Evolutionary conservation across 495 filamentous ascomycete species (phyloP).

Genomic region (Aspergillus biplanus): DNA sequence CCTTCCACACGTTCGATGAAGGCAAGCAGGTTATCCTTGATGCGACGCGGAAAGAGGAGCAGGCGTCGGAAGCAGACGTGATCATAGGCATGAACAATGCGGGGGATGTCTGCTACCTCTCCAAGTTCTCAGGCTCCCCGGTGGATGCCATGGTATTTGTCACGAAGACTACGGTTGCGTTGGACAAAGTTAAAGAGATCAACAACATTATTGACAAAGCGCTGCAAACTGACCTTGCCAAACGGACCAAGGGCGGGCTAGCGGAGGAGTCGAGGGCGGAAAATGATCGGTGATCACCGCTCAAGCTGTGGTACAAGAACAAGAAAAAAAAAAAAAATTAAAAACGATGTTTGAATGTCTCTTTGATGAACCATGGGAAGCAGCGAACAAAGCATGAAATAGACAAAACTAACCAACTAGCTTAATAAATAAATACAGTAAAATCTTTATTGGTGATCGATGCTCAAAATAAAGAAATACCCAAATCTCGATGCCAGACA

Average conservation of each 20-base stretch:
- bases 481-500: too few species aligned
- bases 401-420: neutral
- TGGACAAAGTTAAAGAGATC: constrained; percentile 79
- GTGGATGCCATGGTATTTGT: constrained; percentile 78
- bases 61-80: constrained; percentile 79
- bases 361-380: neutral
- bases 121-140: constrained; percentile 81
- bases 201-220: constrained; percentile 68
- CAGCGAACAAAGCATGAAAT: neutral
- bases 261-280: constrained; percentile 81
- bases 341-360: neutral
- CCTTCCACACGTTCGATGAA: constrained; percentile 78
- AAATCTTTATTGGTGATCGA: neutral
- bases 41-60: constrained; percentile 81
- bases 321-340: neutral
- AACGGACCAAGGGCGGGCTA: constrained; percentile 74
- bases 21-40: constrained; percentile 72
- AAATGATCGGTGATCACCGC: constrained; percentile 60
- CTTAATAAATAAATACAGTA: constrained; percentile 17
- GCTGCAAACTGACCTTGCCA: constrained; percentile 74
- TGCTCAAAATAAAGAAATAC: too few species aligned
- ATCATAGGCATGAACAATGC: constrained; percentile 85
- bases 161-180: constrained; percentile 66
- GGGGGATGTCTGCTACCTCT: constrained; percentile 89
- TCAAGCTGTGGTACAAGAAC: neutral